Conservation (phyloP, 2,329 filamentous ascomycete species). For the Aspergillus neotritici region DNA sequence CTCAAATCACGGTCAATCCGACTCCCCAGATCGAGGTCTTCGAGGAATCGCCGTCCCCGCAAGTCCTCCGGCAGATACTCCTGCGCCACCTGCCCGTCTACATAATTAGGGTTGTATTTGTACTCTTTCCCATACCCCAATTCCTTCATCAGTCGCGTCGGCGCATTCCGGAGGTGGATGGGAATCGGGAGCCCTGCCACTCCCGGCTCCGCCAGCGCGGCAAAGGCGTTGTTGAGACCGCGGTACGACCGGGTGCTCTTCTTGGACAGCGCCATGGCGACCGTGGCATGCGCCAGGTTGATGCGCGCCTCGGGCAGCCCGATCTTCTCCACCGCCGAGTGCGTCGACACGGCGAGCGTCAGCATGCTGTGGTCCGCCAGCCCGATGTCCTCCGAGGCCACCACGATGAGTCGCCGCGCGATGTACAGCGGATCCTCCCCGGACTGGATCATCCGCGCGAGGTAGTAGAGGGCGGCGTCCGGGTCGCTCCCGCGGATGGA, state of each 20-base stretch:
- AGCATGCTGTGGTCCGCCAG: slow-evolving; percentile 82
- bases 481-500: slow-evolving; percentile 81
- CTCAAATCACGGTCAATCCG: slow-evolving; percentile 65
- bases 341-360: slow-evolving; percentile 75
- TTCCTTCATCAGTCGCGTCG: slow-evolving; percentile 88
- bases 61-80: slow-evolving; percentile 83
- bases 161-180: slow-evolving; percentile 83
- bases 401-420: slow-evolving; percentile 85
- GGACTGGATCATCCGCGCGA: slow-evolving; percentile 90
- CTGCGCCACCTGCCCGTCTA: slow-evolving; percentile 73
- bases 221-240: slow-evolving; percentile 71
- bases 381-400: slow-evolving; percentile 90
- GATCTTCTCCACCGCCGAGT: slow-evolving; percentile 84
- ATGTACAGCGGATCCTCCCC: slow-evolving; percentile 92
- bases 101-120: slow-evolving; percentile 92
- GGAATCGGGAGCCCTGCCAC: slow-evolving; percentile 77
- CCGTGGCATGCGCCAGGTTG: slow-evolving; percentile 78
- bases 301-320: slow-evolving; percentile 94
- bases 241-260: slow-evolving; percentile 88
- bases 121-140: slow-evolving; percentile 86
- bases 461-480: slow-evolving; percentile 87
- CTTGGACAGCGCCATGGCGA: slow-evolving; percentile 71
- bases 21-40: slow-evolving; percentile 71
- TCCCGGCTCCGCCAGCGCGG: slow-evolving; percentile 74
- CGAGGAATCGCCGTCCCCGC: slow-evolving; percentile 66